Percentiles rank a stretch among this genome's conserved stretches.
Conservation (phyloP, 2,329 filamentous ascomycete genomes). For the Cladophialophora yegresii region DNA sequence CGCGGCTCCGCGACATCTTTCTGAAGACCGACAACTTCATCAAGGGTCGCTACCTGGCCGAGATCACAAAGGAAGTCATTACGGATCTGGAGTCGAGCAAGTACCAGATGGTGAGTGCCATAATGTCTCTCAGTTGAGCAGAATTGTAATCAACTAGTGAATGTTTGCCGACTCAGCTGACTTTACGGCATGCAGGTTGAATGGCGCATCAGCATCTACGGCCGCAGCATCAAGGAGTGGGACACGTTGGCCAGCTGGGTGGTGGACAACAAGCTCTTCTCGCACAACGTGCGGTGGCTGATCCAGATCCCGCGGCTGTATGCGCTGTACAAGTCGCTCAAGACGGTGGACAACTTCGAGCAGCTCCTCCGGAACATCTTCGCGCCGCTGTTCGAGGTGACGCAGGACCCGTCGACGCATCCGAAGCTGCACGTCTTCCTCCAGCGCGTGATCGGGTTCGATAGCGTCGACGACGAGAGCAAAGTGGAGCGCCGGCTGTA, state of each 20-base stretch:
- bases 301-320: conserved; percentile 93
- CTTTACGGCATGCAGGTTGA: conserved; percentile 58
- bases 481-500: conserved; percentile 93
- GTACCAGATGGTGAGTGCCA: conserved; percentile 78
- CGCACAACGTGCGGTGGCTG: conserved; percentile 95
- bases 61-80: conserved; percentile 98
- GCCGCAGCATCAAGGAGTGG: conserved; percentile 90
- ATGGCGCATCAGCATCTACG: conserved; percentile 98
- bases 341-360: conserved; percentile 85
- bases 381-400: conserved; percentile 91
- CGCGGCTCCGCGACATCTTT: conserved; percentile 93
- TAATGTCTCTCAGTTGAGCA: too few species aligned
- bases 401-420: conserved; percentile 79
- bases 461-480: conserved; percentile 97
- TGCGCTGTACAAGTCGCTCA: conserved; percentile 90
- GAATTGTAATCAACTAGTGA: neutral
- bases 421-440: conserved; percentile 94
- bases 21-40: conserved; percentile 98
- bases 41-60: conserved; percentile 89
- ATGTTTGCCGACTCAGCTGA: neutral
- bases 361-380: conserved; percentile 90
- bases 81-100: conserved; percentile 97
- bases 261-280: conserved; percentile 96
- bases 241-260: conserved; percentile 97
- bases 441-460: conserved; percentile 92